These are phyloP conservation scores for grape (Vitis vinifera) DNA, from an alignment of 164 flowering plant genomes.

Conservation along the genomic window DNA sequence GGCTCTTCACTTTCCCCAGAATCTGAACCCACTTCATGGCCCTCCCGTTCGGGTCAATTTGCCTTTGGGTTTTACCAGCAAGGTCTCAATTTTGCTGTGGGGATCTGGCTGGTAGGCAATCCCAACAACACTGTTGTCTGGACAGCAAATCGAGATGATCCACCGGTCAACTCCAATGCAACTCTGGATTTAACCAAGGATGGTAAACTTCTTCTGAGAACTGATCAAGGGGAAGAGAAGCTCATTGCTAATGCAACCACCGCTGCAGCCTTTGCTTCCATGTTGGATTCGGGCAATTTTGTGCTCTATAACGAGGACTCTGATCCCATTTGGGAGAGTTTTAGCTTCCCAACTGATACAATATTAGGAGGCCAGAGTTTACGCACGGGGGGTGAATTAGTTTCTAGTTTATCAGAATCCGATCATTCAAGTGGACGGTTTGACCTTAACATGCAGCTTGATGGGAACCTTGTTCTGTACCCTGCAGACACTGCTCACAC, in stretches of 20 bases:
- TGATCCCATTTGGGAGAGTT: too few species aligned
- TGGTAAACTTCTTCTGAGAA: background rate
- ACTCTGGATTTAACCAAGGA: background rate
- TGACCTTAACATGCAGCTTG: constrained; percentile 2
- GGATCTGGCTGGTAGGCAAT: constrained; percentile 13
- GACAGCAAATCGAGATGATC: constrained; percentile 13
- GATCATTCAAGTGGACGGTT: constrained; percentile 3
- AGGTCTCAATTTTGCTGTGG: constrained; percentile 9
- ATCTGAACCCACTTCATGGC: too few species aligned
- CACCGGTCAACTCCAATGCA: constrained; percentile 3
- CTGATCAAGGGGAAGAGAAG: too few species aligned
- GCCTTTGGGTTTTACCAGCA: constrained; percentile 25
- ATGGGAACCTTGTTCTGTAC: constrained; percentile 14
- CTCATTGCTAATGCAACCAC: too few species aligned
- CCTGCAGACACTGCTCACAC: background rate
- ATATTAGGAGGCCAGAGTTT: constrained; percentile 6
- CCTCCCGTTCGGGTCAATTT: constrained; percentile 12
- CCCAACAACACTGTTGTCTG: constrained; percentile 11
- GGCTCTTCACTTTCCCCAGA: too few species aligned
- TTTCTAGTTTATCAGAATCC: constrained; percentile 4
- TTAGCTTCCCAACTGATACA: constrained; percentile 11
- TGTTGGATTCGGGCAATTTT: constrained; percentile 13
- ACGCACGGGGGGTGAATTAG: background rate
- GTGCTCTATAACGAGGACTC: background rate
- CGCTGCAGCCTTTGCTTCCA: constrained; percentile 3